Evolutionary conservation across 768 basidiomycete species (phyloP), one percentile per base, ranked within the genome.

Genomic region (Megacollybia marginata): DNA sequence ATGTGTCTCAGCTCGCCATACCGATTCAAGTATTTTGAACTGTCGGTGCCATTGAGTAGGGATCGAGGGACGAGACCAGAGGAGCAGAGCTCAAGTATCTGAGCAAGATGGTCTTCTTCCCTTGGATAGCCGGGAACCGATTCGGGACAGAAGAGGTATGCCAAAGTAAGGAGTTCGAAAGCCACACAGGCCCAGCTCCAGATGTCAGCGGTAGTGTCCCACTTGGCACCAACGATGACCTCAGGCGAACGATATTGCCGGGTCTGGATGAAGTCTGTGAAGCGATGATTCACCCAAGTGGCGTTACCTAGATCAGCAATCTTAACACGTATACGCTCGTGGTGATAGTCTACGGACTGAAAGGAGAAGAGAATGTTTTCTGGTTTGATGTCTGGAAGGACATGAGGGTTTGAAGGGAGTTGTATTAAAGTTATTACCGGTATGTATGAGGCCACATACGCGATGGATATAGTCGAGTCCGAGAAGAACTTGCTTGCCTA

Each of bases 381-480:
- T 19, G 38, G 38, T 40, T 40, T 40, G 15, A 40, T 15, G 19
- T 40, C 38, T 40, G 38, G 15, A 19, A 15, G 7, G 38, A 40
- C 8, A 40, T 15, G 15, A 19, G 38, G 38, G 15, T 4, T 40
- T 40, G 19, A 40, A 8, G 38, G 38, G 4, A 8, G 15, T 40
- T 15, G 38, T 2, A 3, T 8, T 15, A 40, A 8, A 8, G 19
- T 15, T 40, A 7, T 40, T 40, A 40, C 38, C 93, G 83, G 94
- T 98, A 63, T 97, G 95, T 48, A 97, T 97, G 59, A 99, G 90
- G 38, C 92, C 90, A 63, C 96, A 99, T 65, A 89, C 90, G 44
- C 91, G 80, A 62, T 99, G 96, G 80, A 99, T 92, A 72, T 98
- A 99, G 63, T 98, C 95, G 44, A 99, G 72, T 5, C 96, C 95